phyloP scores from a whole-genome alignment of 2,329 filamentous ascomycete genomes.

The Epichloe typhina region DNA sequence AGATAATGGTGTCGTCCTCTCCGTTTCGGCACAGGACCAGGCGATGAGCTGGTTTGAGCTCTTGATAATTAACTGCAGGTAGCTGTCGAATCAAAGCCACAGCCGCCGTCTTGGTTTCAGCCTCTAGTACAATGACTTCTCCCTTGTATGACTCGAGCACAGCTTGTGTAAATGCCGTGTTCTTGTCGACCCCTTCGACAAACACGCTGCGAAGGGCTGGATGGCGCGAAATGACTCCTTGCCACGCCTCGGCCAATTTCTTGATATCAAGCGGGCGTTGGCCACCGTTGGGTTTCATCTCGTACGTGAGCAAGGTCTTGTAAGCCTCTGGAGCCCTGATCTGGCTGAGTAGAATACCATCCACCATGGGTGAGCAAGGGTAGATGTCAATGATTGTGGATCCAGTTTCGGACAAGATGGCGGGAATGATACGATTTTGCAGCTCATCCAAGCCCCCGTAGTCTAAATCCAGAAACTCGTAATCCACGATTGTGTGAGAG shows the following conservation, averaged over 20 bases:
- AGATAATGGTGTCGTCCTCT: slow-evolving; percentile 7
- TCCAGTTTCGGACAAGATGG: slow-evolving; percentile 7
- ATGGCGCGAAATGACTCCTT: slow-evolving; percentile 5
- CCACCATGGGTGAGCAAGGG: slow-evolving; percentile 25
- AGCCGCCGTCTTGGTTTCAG: not conserved
- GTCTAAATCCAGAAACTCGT: slow-evolving; percentile 7
- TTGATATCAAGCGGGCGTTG: slow-evolving; percentile 1
- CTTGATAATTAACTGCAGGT: slow-evolving; percentile 1
- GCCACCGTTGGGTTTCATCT: slow-evolving; percentile 3
- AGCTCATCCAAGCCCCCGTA: slow-evolving; percentile 17
- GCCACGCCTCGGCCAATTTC: slow-evolving; percentile 8
- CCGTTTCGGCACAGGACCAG: not conserved
- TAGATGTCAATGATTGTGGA: slow-evolving; percentile 21
- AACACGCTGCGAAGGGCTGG: slow-evolving; percentile 6
- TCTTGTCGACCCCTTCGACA: slow-evolving; percentile 1
- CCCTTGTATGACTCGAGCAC: slow-evolving; percentile 1
- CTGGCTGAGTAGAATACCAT: slow-evolving; percentile 23
- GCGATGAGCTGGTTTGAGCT: slow-evolving; percentile 2
- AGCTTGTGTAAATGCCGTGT: slow-evolving; percentile 3
- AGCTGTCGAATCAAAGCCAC: not conserved
- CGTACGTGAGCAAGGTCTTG: slow-evolving; percentile 10
- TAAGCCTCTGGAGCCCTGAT: slow-evolving; percentile 6
- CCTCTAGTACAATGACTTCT: not conserved
- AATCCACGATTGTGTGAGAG: not conserved
- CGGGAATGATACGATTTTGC: slow-evolving; percentile 9